phyloP scores from a whole-genome alignment of 208 protist species.

The Leishmania turanica region DNA sequence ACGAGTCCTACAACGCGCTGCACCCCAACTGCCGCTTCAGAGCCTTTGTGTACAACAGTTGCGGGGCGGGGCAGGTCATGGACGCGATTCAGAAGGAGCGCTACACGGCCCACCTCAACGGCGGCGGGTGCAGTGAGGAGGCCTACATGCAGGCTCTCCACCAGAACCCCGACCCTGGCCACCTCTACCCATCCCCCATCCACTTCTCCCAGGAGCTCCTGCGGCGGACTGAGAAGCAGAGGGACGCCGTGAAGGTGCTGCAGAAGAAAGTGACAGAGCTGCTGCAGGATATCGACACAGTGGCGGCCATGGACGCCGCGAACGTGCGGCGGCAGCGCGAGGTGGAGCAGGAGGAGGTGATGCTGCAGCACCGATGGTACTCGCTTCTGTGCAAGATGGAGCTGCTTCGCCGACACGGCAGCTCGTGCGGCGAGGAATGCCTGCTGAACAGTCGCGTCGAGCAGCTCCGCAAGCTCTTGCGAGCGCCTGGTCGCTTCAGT shows the following conservation, averaged over 20 bases:
- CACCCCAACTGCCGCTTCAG: slow-evolving; percentile 71
- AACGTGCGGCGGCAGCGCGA: slow-evolving; percentile 40
- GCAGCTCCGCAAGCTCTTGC: slow-evolving; percentile 50
- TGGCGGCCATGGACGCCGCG: slow-evolving; percentile 46
- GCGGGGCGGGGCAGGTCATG: slow-evolving; percentile 46
- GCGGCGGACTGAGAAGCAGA: slow-evolving; percentile 58
- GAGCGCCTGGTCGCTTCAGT: slow-evolving; percentile 48
- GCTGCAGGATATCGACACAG: slow-evolving; percentile 36
- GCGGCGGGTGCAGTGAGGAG: slow-evolving; percentile 56
- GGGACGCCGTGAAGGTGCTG: slow-evolving; percentile 40
- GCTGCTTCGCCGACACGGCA: slow-evolving; percentile 48
- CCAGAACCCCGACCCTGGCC: slow-evolving; percentile 55
- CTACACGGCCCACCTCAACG: slow-evolving; percentile 55
- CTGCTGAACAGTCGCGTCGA: slow-evolving; percentile 39
- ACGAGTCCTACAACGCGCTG: slow-evolving; percentile 73
- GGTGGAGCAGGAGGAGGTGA: slow-evolving; percentile 56
- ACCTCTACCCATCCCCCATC: slow-evolving; percentile 58
- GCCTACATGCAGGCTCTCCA: slow-evolving; percentile 55
- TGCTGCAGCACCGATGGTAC: slow-evolving; percentile 69
- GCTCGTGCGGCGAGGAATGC: slow-evolving; percentile 41
- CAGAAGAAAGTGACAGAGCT: slow-evolving; percentile 41
- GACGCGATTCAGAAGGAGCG: slow-evolving; percentile 67
- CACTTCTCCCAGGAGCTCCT: slow-evolving; percentile 80
- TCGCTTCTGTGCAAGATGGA: slow-evolving; percentile 55
- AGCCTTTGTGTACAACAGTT: slow-evolving; percentile 80